Evolutionary conservation across 2,329 filamentous ascomycete genomes (phyloP), one percentile per base, ranked within the genome.

Genomic region (Pseudophaeomoniella oleicola): DNA sequence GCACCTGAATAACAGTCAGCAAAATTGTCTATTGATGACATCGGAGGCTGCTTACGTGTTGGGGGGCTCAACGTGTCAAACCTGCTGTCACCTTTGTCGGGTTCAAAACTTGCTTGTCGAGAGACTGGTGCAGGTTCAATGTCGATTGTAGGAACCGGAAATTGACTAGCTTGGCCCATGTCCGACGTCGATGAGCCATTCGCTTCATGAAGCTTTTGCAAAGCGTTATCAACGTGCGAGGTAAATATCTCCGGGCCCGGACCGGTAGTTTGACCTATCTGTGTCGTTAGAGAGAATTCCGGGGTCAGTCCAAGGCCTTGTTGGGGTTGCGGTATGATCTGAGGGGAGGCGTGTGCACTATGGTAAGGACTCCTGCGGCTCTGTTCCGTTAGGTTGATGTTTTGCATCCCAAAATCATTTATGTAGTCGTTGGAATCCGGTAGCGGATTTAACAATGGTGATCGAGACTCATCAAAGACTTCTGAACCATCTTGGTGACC

Each of bases 121-220:
- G 81, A 73, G 6, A 48, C 45, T 16, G 87, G 87, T 12, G 86
- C 87, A 56, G 84, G 86, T 53, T 94, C 83, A 48, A 94, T 90
- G 52, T 90, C 93, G 58, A 94, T 94, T 36, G 87, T 83, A 0
- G 87, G 87, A n/a, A 87, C 83, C 3, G 80, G 81, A 78, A 93
- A 90, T 46, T 81, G 71, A 35, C 78, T 73, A 32, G 72, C 75
- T 52, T 72, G 76, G 4, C 75, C 72, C 53, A 82, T 71, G 39
- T 87, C 81, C 18, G 45, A 46, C 36, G 64, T 63, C 42, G 63
- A 55, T 16, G 59, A 59, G n/a, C 57, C 55, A 16, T 65, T 60
- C 39, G 55, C 62, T 27, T 66, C 59, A 44, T 66, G 62, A 37
- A 58, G 49, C 40, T 56, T 58, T 42, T 67, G 56, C 36, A 65